phyloP scores from a whole-genome alignment of 2,329 filamentous ascomycete species.

The Exserohilum turcica region DNA sequence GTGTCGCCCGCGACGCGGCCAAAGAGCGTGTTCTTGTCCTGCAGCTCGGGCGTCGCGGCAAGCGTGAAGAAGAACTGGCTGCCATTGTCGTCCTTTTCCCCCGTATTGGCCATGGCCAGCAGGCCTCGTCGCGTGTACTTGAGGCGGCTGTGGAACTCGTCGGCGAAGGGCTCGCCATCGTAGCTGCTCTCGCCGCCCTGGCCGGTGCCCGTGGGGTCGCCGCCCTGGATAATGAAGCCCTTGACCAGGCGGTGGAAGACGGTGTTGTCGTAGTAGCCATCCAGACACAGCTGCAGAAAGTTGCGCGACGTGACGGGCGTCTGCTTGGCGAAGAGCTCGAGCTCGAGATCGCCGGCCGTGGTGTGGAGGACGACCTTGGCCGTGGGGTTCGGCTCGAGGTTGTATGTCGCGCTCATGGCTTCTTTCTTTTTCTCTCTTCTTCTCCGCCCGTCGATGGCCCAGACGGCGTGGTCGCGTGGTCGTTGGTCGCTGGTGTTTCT shows the following conservation, averaged over 20 bases:
- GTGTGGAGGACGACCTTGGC: conserved; percentile 91
- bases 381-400: conserved; percentile 91
- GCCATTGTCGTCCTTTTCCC: conserved; percentile 77
- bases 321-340: conserved; percentile 96
- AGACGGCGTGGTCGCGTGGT: conserved; percentile 8
- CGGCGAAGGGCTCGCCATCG: conserved; percentile 78
- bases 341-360: conserved; percentile 82
- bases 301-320: conserved; percentile 89
- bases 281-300: conserved; percentile 91
- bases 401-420: conserved; percentile 90
- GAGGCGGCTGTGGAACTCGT: conserved; percentile 89
- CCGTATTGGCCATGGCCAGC: conserved; percentile 94
- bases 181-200: conserved; percentile 92
- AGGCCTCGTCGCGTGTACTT: conserved; percentile 92
- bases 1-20: conserved; percentile 90
- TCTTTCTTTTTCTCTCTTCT: conserved; percentile 4
- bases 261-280: conserved; percentile 93
- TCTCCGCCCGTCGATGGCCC: background rate
- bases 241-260: conserved; percentile 93
- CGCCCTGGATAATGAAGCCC: conserved; percentile 91
- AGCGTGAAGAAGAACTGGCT: conserved; percentile 98
- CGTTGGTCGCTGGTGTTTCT: background rate
- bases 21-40: conserved; percentile 90
- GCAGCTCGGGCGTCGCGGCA: conserved; percentile 79
- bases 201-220: conserved; percentile 91